These are phyloP conservation scores for Penicillium sp. DNA, from an alignment of 2,329 filamentous ascomycete species.

Conservation along the genomic window DNA sequence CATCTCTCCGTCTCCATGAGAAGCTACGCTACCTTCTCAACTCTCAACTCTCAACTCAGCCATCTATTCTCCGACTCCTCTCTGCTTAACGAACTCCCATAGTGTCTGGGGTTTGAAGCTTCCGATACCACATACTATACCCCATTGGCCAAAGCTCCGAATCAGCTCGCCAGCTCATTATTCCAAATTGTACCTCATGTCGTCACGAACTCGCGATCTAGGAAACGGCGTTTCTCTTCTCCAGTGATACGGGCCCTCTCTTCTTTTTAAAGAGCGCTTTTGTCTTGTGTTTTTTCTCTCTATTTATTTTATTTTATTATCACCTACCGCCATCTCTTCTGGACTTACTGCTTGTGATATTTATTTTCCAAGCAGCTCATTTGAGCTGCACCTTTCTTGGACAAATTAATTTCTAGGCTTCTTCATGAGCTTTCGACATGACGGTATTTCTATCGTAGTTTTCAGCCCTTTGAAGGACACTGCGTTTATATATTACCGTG, in stretches of 20 bases:
- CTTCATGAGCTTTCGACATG: background rate
- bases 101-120: slow-evolving; percentile 2
- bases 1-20: background rate
- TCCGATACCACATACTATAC: slow-evolving; percentile 15
- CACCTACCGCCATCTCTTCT: slow-evolving; percentile 10
- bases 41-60: background rate
- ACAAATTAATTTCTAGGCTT: background rate
- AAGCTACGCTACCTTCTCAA: background rate
- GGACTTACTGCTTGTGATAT: slow-evolving; percentile 15
- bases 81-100: slow-evolving; percentile 2
- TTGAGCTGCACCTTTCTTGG: background rate
- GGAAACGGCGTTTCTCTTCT: slow-evolving; percentile 27
- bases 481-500: too few species aligned
- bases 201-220: slow-evolving; percentile 29
- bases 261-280: slow-evolving; percentile 8
- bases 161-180: slow-evolving; percentile 2
- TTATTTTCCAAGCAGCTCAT: background rate
- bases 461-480: too few species aligned
- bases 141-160: slow-evolving; percentile 13
- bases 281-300: slow-evolving; percentile 4
- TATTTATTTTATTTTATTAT: slow-evolving; percentile 12
- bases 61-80: background rate
- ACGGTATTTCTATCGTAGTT: background rate
- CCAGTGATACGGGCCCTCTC: slow-evolving; percentile 19
- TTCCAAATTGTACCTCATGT: slow-evolving; percentile 28